phyloP scores from a whole-genome alignment of 2,329 filamentous ascomycete genomes.

The Colletotrichum sp. region DNA sequence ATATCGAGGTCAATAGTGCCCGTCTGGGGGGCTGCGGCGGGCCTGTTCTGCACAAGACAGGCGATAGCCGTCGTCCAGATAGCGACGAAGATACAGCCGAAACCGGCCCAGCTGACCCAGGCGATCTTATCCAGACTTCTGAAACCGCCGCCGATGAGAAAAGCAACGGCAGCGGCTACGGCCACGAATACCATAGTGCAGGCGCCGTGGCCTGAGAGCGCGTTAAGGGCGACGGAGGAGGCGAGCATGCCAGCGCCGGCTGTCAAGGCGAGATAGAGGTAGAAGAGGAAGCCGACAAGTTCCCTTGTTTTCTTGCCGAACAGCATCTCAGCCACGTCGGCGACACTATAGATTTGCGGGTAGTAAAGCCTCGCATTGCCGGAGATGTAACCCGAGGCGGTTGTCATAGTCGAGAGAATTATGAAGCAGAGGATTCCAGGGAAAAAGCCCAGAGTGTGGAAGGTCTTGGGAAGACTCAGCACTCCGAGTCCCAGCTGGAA shows the following conservation, averaged over 20 bases:
- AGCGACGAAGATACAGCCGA: neutral
- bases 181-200: neutral
- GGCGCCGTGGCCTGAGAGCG: neutral
- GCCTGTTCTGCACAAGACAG: neutral
- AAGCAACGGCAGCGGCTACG: neutral
- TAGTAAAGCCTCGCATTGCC: neutral
- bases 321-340: neutral
- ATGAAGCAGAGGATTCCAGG: neutral
- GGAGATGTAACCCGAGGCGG: neutral
- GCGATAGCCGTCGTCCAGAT: neutral
- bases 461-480: neutral
- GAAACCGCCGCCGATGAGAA: neutral
- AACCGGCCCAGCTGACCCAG: neutral
- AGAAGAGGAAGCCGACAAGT: neutral
- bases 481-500: neutral
- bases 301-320: neutral
- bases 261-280: neutral
- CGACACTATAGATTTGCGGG: neutral
- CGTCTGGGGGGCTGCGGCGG: neutral
- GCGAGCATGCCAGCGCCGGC: neutral
- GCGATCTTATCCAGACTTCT: neutral
- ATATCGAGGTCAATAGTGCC: neutral
- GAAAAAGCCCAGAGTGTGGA: neutral
- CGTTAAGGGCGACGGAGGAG: neutral
- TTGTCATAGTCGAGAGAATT: neutral